Percentiles rank a stretch among this genome's conserved stretches.
Conservation (phyloP, 2,329 filamentous ascomycete genomes). For the Fusarium setosum region DNA sequence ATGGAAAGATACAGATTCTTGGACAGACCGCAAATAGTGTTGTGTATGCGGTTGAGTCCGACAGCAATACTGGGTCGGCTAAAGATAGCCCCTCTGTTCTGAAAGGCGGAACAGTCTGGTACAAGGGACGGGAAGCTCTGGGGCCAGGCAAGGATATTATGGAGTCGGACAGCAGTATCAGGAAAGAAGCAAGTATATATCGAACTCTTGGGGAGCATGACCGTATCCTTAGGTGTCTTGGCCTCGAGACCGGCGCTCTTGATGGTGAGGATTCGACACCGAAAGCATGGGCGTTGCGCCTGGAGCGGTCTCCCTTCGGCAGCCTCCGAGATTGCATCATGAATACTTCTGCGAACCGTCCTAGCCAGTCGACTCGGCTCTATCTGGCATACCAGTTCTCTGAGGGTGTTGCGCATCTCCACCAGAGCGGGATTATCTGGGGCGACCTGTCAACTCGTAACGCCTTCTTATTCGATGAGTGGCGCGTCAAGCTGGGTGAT, state of each 20-base stretch:
- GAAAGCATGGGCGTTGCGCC: neutral
- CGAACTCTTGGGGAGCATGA: neutral
- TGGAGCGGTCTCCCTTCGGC: neutral
- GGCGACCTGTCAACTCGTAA: slow-evolving; percentile 13
- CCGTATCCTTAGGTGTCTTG: neutral
- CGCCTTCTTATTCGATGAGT: slow-evolving; percentile 6
- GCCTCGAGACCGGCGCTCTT: neutral
- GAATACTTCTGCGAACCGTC: neutral
- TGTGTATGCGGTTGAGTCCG: neutral
- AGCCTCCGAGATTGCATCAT: neutral
- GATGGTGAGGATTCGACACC: neutral
- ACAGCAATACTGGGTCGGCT: neutral
- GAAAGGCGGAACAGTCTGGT: slow-evolving; percentile 5
- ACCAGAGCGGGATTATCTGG: neutral
- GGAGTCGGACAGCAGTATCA: slow-evolving; percentile 5
- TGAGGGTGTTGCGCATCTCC: slow-evolving; percentile 1
- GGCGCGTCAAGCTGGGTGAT: slow-evolving; percentile 8
- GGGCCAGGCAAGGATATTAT: slow-evolving; percentile 2
- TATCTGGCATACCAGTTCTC: slow-evolving; percentile 1
- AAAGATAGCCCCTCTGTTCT: slow-evolving; percentile 3
- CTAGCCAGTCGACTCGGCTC: neutral
- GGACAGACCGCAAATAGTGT: slow-evolving; percentile 7
- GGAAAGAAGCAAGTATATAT: slow-evolving; percentile 8
- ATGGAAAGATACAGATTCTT: slow-evolving; percentile 3
- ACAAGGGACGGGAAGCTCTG: neutral